Conservation (phyloP, 2,329 filamentous ascomycete genomes). For the Colletotrichum chlorophyti region DNA sequence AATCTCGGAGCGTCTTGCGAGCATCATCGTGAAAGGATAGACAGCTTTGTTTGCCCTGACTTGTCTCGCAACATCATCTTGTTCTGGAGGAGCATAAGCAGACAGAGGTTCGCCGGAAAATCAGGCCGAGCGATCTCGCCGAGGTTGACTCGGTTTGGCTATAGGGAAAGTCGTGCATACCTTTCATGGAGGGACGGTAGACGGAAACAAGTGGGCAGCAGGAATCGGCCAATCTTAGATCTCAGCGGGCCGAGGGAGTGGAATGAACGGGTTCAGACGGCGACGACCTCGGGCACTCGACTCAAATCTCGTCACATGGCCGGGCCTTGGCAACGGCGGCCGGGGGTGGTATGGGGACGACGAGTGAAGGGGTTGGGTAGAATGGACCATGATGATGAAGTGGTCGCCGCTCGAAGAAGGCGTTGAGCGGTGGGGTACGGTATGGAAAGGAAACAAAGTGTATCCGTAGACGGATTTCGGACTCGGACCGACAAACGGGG, state of each 20-base stretch:
- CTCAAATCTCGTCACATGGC: constrained; percentile 2
- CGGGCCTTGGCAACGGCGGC: constrained; percentile 20
- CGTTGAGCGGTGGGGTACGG: neutral
- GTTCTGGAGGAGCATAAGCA: constrained; percentile 11
- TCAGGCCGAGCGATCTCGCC: neutral
- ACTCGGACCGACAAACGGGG: neutral
- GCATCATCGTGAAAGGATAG: constrained; percentile 1
- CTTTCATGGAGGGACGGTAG: neutral
- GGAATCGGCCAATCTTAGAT: neutral
- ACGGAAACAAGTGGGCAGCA: constrained; percentile 11
- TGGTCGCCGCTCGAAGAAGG: neutral
- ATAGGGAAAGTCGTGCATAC: no score
- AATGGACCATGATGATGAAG: neutral
- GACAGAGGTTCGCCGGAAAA: neutral
- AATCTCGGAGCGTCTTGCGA: neutral
- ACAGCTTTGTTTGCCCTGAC: neutral
- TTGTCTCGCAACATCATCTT: neutral
- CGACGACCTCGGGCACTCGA: neutral
- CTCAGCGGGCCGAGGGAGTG: constrained; percentile 2
- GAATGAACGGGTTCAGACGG: constrained; percentile 1
- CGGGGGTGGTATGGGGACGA: constrained; percentile 1
- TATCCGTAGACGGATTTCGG: constrained; percentile 5
- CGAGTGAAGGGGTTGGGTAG: constrained; percentile 4
- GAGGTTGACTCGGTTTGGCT: neutral
- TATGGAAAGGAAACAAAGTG: no score